A percentile compares a stretch with the other conserved stretches of the same genome.
Evolutionary conservation across 208 protist genomes (phyloP).

Genomic region (Phytomonas serpens): DNA sequence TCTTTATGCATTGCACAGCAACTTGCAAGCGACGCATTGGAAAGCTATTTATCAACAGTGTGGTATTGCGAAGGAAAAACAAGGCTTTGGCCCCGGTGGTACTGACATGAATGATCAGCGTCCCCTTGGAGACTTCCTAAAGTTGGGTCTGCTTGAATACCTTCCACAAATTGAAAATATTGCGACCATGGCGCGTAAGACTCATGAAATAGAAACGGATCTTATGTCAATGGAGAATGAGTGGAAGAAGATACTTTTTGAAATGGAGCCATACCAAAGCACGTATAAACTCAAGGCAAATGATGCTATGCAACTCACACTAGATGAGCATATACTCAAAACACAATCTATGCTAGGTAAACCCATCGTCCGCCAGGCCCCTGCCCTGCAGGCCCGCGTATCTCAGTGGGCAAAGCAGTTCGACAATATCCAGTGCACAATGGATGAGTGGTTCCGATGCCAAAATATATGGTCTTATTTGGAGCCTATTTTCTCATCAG

Average conservation of each 20-base stretch:
- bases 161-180: constrained; percentile 81
- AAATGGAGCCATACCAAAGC: constrained; percentile 90
- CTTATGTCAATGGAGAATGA: constrained; percentile 91
- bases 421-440: constrained; percentile 88
- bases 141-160: constrained; percentile 82
- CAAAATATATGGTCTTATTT: constrained; percentile 96
- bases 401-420: constrained; percentile 91
- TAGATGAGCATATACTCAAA: constrained; percentile 95
- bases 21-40: constrained; percentile 93
- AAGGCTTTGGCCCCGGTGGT: constrained; percentile 69
- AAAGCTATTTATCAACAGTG: constrained; percentile 80
- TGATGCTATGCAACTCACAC: constrained; percentile 89
- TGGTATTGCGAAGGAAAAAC: constrained; percentile 79
- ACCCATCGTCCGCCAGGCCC: constrained; percentile 84
- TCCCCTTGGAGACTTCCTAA: constrained; percentile 73
- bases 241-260: constrained; percentile 92
- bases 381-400: constrained; percentile 84
- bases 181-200: constrained; percentile 81
- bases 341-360: constrained; percentile 95
- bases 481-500: constrained; percentile 94
- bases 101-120: constrained; percentile 79
- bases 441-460: constrained; percentile 95
- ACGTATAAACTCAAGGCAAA: constrained; percentile 91
- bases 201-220: constrained; percentile 87
- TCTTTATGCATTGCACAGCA: constrained; percentile 88